Evolutionary conservation across 1,284 basidiomycete genomes (phyloP).

Genomic region (Sporisorium sorghi): DNA sequence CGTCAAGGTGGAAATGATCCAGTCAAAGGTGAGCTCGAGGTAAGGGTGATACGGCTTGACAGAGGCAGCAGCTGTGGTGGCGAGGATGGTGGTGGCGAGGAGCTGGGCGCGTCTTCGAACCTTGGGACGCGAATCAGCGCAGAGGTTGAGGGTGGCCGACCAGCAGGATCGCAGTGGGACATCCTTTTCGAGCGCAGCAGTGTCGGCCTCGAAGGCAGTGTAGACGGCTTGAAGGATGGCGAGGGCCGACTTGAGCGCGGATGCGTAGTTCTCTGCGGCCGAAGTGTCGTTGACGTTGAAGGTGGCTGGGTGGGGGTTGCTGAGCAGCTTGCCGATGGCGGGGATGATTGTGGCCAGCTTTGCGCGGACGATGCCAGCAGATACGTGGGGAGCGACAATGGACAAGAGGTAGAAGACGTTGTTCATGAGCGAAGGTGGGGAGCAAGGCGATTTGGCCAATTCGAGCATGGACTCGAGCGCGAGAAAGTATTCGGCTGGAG

Average conservation of each 20-base stretch:
- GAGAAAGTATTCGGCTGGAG: constrained; percentile 65
- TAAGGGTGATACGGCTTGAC: constrained; percentile 81
- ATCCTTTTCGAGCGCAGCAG: constrained; percentile 52
- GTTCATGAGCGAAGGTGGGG: constrained; percentile 47
- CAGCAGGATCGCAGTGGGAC: constrained; percentile 68
- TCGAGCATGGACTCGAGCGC: constrained; percentile 65
- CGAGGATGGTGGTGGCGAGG: constrained; percentile 78
- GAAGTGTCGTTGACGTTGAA: constrained; percentile 72
- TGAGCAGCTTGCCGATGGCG: constrained; percentile 58
- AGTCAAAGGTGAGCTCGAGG: constrained; percentile 79
- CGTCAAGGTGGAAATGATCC: constrained; percentile 78
- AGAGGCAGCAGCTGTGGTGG: constrained; percentile 33
- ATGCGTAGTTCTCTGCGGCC: constrained; percentile 76
- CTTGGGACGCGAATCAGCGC: constrained; percentile 89
- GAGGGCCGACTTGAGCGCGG: constrained; percentile 76
- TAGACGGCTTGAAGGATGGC: constrained; percentile 81
- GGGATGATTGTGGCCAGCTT: constrained; percentile 54
- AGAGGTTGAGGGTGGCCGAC: constrained; percentile 81
- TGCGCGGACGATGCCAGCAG: constrained; percentile 58
- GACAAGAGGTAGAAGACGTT: constrained; percentile 65
- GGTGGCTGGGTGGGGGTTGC: constrained; percentile 52
- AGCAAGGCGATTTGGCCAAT: constrained; percentile 25
- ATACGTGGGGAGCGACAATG: constrained; percentile 59
- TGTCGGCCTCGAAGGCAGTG: constrained; percentile 76
- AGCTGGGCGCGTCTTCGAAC: constrained; percentile 91